These are phyloP conservation scores for Hygrocybe coccinea DNA, from an alignment of 768 basidiomycete genomes.

Conservation along the genomic window DNA sequence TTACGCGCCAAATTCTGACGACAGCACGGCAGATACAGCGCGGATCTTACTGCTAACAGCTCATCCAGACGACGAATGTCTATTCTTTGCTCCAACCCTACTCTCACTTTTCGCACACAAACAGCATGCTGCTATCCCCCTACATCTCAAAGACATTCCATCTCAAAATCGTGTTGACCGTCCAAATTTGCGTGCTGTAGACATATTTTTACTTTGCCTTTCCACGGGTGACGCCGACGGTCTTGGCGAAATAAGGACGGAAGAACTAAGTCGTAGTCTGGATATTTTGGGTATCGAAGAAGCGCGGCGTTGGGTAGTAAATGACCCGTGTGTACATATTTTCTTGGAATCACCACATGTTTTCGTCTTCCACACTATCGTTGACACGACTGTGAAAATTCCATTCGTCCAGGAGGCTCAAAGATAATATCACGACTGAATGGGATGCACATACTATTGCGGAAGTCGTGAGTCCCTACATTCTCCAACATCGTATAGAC, in stretches of 20 bases:
- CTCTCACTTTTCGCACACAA: constrained; percentile 29
- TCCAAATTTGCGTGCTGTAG: constrained; percentile 5
- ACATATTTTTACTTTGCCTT: constrained; percentile 64
- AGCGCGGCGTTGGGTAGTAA: constrained; percentile 53
- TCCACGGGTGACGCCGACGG: constrained; percentile 79
- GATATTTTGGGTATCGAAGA: constrained; percentile 59
- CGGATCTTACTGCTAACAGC: constrained; percentile 73
- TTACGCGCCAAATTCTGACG: constrained; percentile 8
- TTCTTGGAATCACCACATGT: too few relatives aligned
- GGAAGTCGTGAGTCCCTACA: constrained; percentile 52
- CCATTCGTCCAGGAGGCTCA: constrained; percentile 43
- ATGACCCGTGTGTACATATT: constrained; percentile 58
- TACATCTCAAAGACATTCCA: neutral
- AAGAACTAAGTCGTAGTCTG: constrained; percentile 61
- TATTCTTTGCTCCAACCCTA: constrained; percentile 90
- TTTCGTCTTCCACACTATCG: neutral
- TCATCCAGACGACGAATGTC: constrained; percentile 91
- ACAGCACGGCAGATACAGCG: constrained; percentile 14
- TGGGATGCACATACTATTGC: constrained; percentile 67
- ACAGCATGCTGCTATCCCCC: neutral
- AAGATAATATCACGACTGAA: constrained; percentile 62
- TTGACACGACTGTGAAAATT: constrained; percentile 7
- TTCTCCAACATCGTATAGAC: constrained; percentile 54
- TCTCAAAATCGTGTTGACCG: neutral
- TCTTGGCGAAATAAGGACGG: constrained; percentile 52